Percentiles rank a stretch among this genome's conserved stretches.
phyloP scores from a whole-genome alignment of 2,329 filamentous ascomycete species.

The Ophiostoma australiae region DNA sequence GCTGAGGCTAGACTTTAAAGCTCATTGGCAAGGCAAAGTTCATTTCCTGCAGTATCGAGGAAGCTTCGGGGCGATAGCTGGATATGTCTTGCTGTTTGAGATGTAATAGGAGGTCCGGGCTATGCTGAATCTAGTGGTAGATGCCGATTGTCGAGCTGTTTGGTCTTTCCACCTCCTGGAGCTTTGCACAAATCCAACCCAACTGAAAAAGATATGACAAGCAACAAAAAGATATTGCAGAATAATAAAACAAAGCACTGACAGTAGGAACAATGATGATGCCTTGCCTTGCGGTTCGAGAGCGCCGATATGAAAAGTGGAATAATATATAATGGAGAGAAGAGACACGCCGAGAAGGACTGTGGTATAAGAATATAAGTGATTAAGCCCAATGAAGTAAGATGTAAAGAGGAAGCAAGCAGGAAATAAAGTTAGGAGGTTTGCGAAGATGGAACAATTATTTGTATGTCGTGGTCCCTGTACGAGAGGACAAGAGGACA shows the following conservation, averaged over 20 bases:
- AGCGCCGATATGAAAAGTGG: background rate
- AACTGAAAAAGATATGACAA: background rate
- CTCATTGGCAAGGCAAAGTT: background rate
- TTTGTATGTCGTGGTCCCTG: constrained; percentile 19
- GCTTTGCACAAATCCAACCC: background rate
- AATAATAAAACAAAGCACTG: background rate
- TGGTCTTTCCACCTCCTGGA: background rate
- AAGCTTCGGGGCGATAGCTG: background rate
- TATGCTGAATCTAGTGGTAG: background rate
- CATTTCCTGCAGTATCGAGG: background rate
- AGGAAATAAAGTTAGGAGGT: constrained; percentile 12
- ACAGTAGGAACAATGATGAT: too few relatives aligned
- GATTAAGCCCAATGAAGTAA: constrained; percentile 12
- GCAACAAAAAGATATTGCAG: background rate
- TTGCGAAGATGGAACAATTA: constrained; percentile 21
- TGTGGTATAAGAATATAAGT: background rate
- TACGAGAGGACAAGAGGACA: background rate
- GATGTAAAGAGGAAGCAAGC: constrained; percentile 1
- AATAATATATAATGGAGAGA: constrained; percentile 9
- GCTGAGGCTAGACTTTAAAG: background rate
- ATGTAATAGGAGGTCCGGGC: background rate
- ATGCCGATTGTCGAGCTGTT: background rate
- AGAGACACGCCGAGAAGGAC: background rate
- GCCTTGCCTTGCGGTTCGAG: background rate
- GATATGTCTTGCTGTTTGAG: background rate